Base-by-base conservation (phyloP, 2,329 filamentous ascomycete genomes). In the Pseudocercospora crystallina region DNA sequence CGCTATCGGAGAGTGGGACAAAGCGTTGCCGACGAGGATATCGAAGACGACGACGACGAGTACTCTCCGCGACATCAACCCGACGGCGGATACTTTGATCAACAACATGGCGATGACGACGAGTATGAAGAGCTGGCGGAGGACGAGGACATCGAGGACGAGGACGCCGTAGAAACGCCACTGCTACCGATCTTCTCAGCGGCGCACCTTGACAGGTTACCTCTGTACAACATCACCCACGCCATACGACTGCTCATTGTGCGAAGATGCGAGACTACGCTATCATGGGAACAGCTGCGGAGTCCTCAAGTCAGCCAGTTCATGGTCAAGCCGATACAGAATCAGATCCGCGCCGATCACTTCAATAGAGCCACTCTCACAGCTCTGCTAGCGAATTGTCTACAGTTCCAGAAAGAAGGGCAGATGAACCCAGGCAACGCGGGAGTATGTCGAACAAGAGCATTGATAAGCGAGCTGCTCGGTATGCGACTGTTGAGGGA, bases 241-340 rank as follows among this genome's bases (percentile, higher is more conserved):
- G 84, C 89, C 30, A 91, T 96, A 57, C 87, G 92, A 59, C 84
- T 90, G 46, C 80, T 96, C 49, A 85, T 97, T 53, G 82, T 89
- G 59, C 80, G 89, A 52, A 84, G 88, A 66, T 95, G 90, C 70
- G 92, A 97, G 74, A 96, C 91, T 1, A 92, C 90, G 0, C 75
- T 97, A 43, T 86, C 90, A 12, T 97, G 91, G 91, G 92, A 97
- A 58, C 92, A 97, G 69, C 78, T 97, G 56, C 84, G 91, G 57
- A 95, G 90, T n/a, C 92, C 92, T 2, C 92, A 97, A 68, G 86
- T 97, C 49, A 96, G 90, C 12, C 91, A 96, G 67, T 97, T 97
- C 68, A 80, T 97, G 32, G 82, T 96, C 66, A 96, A 96, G 75
- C 92, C 92, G 2, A 94, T 96, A 76, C 90, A 94, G 70, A 87